Evolutionary conservation across 1,284 basidiomycete species (phyloP).

Genomic region (Golubevia sp.): DNA sequence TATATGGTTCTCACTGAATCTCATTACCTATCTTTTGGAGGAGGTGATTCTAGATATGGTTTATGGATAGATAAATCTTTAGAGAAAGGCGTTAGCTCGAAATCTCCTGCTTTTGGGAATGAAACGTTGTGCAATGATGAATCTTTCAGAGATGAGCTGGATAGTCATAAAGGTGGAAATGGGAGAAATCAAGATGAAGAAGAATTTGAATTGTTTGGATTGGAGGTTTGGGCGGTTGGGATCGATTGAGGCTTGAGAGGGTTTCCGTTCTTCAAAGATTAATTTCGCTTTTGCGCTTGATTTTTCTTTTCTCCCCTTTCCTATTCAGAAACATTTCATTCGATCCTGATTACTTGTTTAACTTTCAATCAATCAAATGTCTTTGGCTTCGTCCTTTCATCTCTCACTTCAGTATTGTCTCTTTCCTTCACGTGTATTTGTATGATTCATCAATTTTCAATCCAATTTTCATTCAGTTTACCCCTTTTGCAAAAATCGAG

Average conservation of each 20-base stretch:
- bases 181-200: conserved; percentile 67
- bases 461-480: no score
- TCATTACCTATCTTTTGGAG: conserved; percentile 46
- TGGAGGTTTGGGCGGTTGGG: conserved; percentile 79
- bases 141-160: conserved; percentile 4
- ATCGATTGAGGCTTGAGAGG: conserved; percentile 63
- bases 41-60: conserved; percentile 65
- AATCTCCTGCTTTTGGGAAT: conserved; percentile 86
- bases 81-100: conserved; percentile 79
- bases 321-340: no score
- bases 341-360: no score
- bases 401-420: no score
- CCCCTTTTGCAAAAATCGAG: no score
- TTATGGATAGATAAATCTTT: conserved; percentile 85
- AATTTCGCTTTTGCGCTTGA: no score
- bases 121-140: conserved; percentile 71
- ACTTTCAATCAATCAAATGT: no score
- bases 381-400: no score
- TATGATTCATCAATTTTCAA: no score
- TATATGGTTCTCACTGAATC: conserved; percentile 83
- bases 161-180: conserved; percentile 1
- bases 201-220: conserved; percentile 78
- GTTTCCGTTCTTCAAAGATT: no score
- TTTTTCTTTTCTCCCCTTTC: no score
- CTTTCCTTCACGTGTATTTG: no score